Evolutionary conservation across 2,329 filamentous ascomycete species (phyloP), one percentile per base, ranked within the genome.

Genomic region (Aspergillus vadensis): DNA sequence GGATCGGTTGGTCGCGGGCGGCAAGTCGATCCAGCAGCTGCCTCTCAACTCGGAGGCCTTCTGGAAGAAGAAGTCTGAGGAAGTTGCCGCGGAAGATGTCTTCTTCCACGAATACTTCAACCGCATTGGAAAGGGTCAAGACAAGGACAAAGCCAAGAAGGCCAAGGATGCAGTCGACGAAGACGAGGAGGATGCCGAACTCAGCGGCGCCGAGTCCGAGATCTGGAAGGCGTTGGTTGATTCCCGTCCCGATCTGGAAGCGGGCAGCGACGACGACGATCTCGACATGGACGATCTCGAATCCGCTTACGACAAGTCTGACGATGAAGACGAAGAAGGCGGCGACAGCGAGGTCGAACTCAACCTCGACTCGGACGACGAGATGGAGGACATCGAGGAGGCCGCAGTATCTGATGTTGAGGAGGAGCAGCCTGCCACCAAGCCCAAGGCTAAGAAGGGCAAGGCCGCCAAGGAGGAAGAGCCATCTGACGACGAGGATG

Each of bases 31-130:
- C 81, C 75, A 83, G 82, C 52, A 86, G 80, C 73, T 87, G 81
- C 84, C 88, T 2, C 83, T 99, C 76, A 99, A 99, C 77, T 89
- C 89, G 1, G 90, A 96, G 64, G 82, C 86, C 3, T 99, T 99
- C 82, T 97, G 92, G 91, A 89, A 88, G 70, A 92, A 91, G 85
- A 93, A 92, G 79, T 83, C 85, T n/a, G 88, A 92, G 65, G 88
- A 98, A 57, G 89, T 99, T 48, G 88, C 90, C 3, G 91, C 88
- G 0, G 93, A 99, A 66, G 95, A 99, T 73, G 91, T 92, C 41
- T 99, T 99, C 86, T 99, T 99, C 86, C 95, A 99, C 77, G 88
- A 92, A 67, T 99, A 99, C 85, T 99, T 99, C 79, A 88, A 86
- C 62, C 86, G 88, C 63, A 79, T 91, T 58, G 87, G 87, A 64